Evolutionary conservation across 2,329 filamentous ascomycete genomes (phyloP), one percentile per base, ranked within the genome.

Genomic region (Pyrenophora seminiperda): DNA sequence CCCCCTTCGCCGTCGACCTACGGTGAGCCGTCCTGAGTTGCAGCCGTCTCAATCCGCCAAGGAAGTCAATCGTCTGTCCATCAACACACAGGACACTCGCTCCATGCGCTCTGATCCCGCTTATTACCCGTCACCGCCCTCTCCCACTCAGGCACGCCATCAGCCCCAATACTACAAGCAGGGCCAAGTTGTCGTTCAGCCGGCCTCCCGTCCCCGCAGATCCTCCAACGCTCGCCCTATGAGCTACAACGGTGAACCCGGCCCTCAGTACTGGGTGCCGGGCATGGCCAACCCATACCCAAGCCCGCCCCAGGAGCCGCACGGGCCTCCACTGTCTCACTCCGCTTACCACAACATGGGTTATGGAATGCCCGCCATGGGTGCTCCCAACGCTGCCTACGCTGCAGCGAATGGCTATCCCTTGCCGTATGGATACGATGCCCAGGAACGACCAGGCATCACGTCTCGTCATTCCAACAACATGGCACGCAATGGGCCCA

Each of bases 31-130:
- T 5, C 41, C 53, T 19, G 45, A 59, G 9, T 49, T 56, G 31
- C 54, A 54, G 31, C 56, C 66, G 7, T 54, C 67, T 14, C 65
- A 68, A 40, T 71, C 69, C 14, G 64, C 58, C 14, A 62, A 67
- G 22, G 62, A 72, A 52, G 41, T 67, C 37, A 63, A 63, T 10
- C 62, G 63, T 47, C 54, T 61, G 15, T 61, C 48, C 4, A 14
- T 57, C 36, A 62, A 66, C 24, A 27, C 24, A 10, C 24, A 27
- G 30, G 59, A 62, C 42, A 50, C 47, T 19, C 62, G 57, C 22
- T 68, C 69, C n/a, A 66, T 68, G 41, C 61, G 59, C 41, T 71
- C 67, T 15, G 66, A 70, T 48, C 66, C 67, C 18, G 46, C 64
- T 2, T 63, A 65, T 46, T 51, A 59, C 45, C 38, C 49, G 30